Conservation (phyloP, 768 basidiomycete genomes). For the Suillus fuscotomentosus region DNA sequence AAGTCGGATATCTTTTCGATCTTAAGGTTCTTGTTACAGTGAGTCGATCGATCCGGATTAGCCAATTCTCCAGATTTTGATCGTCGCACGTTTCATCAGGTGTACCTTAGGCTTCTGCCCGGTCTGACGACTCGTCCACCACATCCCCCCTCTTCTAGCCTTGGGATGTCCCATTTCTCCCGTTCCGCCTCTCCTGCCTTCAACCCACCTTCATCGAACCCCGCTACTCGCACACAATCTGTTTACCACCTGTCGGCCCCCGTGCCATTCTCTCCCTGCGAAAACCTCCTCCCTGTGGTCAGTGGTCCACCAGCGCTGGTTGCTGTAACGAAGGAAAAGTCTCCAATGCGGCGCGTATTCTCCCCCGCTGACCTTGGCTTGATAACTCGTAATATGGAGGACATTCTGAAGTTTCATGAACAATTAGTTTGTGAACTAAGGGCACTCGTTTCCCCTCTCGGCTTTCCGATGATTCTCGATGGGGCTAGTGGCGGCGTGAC, state of each 20-base stretch:
- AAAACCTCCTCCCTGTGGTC: slow-evolving; percentile 1
- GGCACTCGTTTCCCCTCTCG: slow-evolving; percentile 47
- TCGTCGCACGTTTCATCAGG: slow-evolving; percentile 37
- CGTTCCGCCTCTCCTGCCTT: slow-evolving; percentile 41
- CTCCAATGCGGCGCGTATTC: slow-evolving; percentile 49
- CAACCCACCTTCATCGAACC: slow-evolving; percentile 41
- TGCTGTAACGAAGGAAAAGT: slow-evolving; percentile 22
- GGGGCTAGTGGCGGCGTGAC: slow-evolving; percentile 12
- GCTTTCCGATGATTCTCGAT: slow-evolving; percentile 39
- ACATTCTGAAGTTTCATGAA: slow-evolving; percentile 69
- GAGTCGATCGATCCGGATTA: slow-evolving; percentile 20
- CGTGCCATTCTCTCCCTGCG: slow-evolving; percentile 21
- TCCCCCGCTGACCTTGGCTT: slow-evolving; percentile 55
- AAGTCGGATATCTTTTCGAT: slow-evolving; percentile 79
- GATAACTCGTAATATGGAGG: slow-evolving; percentile 65
- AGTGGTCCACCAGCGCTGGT: neutral
- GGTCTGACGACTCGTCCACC: slow-evolving; percentile 35
- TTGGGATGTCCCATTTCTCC: slow-evolving; percentile 28
- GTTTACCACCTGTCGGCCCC: slow-evolving; percentile 34
- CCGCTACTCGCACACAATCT: slow-evolving; percentile 44
- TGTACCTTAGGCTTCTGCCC: slow-evolving; percentile 62
- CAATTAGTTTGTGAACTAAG: slow-evolving; percentile 57
- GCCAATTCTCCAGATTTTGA: neutral
- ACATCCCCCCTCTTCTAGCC: slow-evolving; percentile 19
- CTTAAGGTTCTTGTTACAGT: slow-evolving; percentile 76